Base-by-base conservation (phyloP, 352 stramenopile genomes). In the Peronospora belbahrii region DNA sequence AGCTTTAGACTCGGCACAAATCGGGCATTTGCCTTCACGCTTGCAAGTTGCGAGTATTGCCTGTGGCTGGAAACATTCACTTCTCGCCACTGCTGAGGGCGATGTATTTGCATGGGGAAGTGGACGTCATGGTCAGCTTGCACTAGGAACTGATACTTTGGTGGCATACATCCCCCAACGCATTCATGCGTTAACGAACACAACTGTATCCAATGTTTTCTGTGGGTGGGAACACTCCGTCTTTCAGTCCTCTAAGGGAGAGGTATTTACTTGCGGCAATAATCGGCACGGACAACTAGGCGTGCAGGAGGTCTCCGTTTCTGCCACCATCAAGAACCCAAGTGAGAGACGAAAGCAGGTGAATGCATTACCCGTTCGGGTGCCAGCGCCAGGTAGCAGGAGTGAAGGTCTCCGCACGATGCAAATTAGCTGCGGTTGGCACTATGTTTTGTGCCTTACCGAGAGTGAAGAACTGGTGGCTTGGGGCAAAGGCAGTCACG, bases 141-240 rank as follows among this genome's bases (percentile, higher is more conserved):
- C 67, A 36, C 56, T 90, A 0, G 78, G 81, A n/a, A 35, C 32
- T 17, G 24, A 42, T 0, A 36, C 39, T 11, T 38, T 77, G 4
- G 30, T 43, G 10, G 41, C 64, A 9, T 24, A 60, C 1, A 43
- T 27, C 10, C 81, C 74, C 10, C 61, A 55, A 6, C 43, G 35
- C 0, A 22, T 89, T 19, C 2, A 54, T 6, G 15, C 33, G 2
- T 55, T 77, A n/a, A 18, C 55, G 2, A 48, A 32, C 5, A 51
- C 11, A 1, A 18, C 13, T 18, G 45, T 80, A 30, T 17, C n/a
- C 9, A 32, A 47, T 4, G 78, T 90, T 7, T 74, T 66, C 13
- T 93, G 81, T 41, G 81, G 81, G 0, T 93, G 78, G 81, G 74
- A 93, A 42, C 78, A 93, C 42, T 87, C 81, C 2, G 51, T 86